Evolutionary conservation across 78 protist species (phyloP), one percentile per base, ranked within the genome.

Genomic region (Dictyostelium firmibasis): DNA sequence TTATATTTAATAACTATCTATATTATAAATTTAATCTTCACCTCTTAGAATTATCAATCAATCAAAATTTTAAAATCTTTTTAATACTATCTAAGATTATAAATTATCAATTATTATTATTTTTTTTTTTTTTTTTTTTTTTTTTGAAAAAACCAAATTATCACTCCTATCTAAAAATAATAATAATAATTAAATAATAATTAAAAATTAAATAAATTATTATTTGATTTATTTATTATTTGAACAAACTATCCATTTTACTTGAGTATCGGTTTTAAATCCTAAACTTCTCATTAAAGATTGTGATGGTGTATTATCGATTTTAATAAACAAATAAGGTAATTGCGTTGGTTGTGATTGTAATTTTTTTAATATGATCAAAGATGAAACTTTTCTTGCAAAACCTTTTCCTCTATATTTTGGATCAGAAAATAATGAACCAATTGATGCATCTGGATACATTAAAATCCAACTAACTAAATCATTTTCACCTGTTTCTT

Each of bases 391-490:
- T n/a, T 74, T 74, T 74, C 43, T 74, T 27, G 81, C 81, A 35
- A 27, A 74, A 14, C 81, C 81, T 31, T 74, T 74, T 29, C 81
- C 81, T 36, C 81, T 29, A 35, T 74, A 74, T 36, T 74, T 36
- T 18, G 29, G n/a, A 9, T 74, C 81, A 0, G 81, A 31, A 82
- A 33, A 82, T 23, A 82, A 60, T 18, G 76, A 23, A 43, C 89
- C 89, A n/a, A 67, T 41, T 1, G 29, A 38, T 7, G 79, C 89
- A 84, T 84, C 89, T 41, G 81, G 69, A 69, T 84, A 84, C 20
- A 41, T 47, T 4, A 84, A 67, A 3, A 69, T 69, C 89, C 89
- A 84, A 18, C 79, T 67, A 20, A 36, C 62, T 18, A 84, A 23
- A 44, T 78, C 62, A 3, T 6, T 33, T 16, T 72, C 79, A 29